A percentile compares a stretch with the other conserved stretches of the same genome.
phyloP scores from a whole-genome alignment of 768 basidiomycete genomes.

The Infundibulicybe gibba region DNA sequence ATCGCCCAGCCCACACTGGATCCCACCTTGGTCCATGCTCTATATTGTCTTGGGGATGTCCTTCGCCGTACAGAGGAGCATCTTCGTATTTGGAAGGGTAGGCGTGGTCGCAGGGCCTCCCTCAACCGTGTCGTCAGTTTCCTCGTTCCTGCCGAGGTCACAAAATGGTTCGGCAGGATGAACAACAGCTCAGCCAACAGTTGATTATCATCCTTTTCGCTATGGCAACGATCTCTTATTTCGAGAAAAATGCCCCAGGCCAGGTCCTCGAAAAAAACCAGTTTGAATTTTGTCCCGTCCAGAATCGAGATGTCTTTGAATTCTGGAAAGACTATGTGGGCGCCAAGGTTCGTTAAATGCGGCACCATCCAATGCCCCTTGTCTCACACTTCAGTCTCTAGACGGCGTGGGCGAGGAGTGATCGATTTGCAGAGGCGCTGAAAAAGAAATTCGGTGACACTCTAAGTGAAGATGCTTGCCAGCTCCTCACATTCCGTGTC shows the following conservation, averaged over 20 bases:
- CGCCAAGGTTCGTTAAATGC: slow-evolving; percentile 12
- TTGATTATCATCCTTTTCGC: slow-evolving; percentile 4
- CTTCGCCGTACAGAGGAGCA: too few relatives aligned
- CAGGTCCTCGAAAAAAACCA: not conserved
- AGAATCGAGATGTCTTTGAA: slow-evolving; percentile 9
- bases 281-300: slow-evolving; percentile 1
- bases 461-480: slow-evolving; percentile 11
- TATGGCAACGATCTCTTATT: not conserved
- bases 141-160: slow-evolving; percentile 8
- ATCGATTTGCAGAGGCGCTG: slow-evolving; percentile 16
- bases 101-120: slow-evolving; percentile 3
- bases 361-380: too few relatives aligned
- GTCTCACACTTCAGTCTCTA: slow-evolving; percentile 5
- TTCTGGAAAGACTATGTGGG: slow-evolving; percentile 22
- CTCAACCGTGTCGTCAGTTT: slow-evolving; percentile 5
- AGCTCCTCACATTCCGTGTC: slow-evolving; percentile 16
- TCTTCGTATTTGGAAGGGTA: not conserved
- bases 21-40: too few relatives aligned
- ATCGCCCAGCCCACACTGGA: not conserved
- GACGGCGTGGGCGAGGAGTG: slow-evolving; percentile 12
- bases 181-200: slow-evolving; percentile 11
- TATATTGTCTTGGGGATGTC: too few relatives aligned
- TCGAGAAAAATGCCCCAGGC: not conserved
- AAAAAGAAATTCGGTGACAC: slow-evolving; percentile 13
- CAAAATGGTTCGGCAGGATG: slow-evolving; percentile 7